Evolutionary conservation across 345 rosid genomes (phyloP).

Genomic region (Boechera stricta): DNA sequence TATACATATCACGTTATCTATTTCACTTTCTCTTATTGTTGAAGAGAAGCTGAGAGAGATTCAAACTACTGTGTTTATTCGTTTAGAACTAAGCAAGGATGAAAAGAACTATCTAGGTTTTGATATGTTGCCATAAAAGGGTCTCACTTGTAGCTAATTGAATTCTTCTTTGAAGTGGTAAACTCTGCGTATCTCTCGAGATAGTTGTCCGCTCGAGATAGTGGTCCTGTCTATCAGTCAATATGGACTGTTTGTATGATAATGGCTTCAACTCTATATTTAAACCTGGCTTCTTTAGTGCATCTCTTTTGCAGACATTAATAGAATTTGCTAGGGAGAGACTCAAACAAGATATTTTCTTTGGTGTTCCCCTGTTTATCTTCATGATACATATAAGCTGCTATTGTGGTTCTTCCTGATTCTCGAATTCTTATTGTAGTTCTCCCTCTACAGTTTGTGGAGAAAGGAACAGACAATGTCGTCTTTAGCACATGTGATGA

Average conservation of each 20-base stretch:
- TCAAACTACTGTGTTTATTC: neutral
- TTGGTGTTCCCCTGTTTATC: neutral
- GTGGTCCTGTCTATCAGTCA: neutral
- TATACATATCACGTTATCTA: too few relatives aligned
- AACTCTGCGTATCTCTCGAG: neutral
- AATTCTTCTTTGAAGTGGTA: neutral
- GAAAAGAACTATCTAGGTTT: neutral
- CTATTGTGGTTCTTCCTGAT: conserved; percentile 37
- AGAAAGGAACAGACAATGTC: conserved; percentile 79
- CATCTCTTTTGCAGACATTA: neutral
- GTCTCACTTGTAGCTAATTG: neutral
- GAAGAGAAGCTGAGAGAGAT: neutral
- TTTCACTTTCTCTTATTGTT: neutral
- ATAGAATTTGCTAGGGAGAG: neutral
- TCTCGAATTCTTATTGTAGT: conserved; percentile 37
- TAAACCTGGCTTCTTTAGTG: neutral
- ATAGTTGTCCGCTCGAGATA: neutral
- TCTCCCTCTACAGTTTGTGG: conserved; percentile 71
- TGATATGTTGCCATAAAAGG: neutral
- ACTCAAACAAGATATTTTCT: neutral
- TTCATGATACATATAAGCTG: neutral
- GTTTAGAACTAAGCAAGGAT: neutral
- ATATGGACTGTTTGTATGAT: neutral
- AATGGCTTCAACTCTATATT: neutral
- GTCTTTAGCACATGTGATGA: conserved; percentile 79